phyloP scores from a whole-genome alignment of 805 yeast genomes.

The Brettanomyces bruxellensis region DNA sequence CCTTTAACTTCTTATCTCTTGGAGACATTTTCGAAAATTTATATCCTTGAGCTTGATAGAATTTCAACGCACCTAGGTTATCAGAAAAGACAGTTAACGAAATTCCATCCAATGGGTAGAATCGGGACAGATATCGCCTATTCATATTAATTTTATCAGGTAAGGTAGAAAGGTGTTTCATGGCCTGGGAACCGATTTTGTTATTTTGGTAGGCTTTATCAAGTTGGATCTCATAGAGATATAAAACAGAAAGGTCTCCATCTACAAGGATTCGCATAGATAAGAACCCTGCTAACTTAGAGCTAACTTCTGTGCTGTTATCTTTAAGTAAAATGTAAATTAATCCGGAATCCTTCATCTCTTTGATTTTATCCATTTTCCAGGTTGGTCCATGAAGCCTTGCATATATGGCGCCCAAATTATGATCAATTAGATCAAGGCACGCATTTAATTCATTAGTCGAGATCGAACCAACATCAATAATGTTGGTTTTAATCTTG shows the following conservation, averaged over 20 bases:
- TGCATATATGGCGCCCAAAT: constrained; percentile 18
- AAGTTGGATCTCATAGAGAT: constrained; percentile 52
- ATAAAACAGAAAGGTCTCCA: constrained; percentile 31
- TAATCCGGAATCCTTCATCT: constrained; percentile 40
- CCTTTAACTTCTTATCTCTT: constrained; percentile 29
- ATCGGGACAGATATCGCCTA: background rate
- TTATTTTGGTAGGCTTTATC: constrained; percentile 24
- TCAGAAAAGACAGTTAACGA: constrained; percentile 43
- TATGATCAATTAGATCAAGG: constrained; percentile 16
- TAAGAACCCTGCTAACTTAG: constrained; percentile 30
- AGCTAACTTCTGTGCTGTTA: constrained; percentile 1
- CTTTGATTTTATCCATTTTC: constrained; percentile 33
- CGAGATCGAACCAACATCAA: background rate
- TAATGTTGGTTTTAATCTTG: no score
- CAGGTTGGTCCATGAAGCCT: constrained; percentile 29
- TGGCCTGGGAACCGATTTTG: constrained; percentile 31
- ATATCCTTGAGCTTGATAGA: constrained; percentile 38
- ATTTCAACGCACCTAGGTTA: constrained; percentile 31
- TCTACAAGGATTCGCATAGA: constrained; percentile 38
- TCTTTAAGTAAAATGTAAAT: constrained; percentile 29
- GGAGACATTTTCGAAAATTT: constrained; percentile 33
- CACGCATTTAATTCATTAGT: constrained; percentile 5
- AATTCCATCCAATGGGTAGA: constrained; percentile 20
- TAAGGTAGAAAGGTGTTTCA: constrained; percentile 27
- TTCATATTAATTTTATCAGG: constrained; percentile 12